Evolutionary conservation across 2,329 filamentous ascomycete species (phyloP).

Genomic region (Cytospora schulzeri): DNA sequence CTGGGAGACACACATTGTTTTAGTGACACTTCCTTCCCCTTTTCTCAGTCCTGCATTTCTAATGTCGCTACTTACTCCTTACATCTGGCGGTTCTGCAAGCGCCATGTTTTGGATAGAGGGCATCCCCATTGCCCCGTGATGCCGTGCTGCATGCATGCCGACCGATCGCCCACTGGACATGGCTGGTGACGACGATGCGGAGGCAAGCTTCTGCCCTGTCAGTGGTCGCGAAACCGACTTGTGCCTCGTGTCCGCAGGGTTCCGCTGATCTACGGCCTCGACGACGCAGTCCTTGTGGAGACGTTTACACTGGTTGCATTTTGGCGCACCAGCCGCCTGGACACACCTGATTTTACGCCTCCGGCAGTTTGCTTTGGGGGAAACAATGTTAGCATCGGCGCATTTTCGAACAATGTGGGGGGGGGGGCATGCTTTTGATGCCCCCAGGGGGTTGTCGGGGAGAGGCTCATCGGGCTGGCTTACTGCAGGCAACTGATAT

Average conservation of each 20-base stretch:
- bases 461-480: conserved; percentile 44
- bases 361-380: conserved; percentile 77
- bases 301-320: conserved; percentile 88
- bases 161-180: conserved; percentile 44
- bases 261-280: conserved; percentile 81
- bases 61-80: conserved; percentile 45
- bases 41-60: too few species aligned
- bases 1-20: conserved; percentile 13
- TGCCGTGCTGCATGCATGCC: conserved; percentile 45
- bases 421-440: not conserved
- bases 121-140: conserved; percentile 48
- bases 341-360: conserved; percentile 91
- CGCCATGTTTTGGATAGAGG: conserved; percentile 49
- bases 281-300: conserved; percentile 95
- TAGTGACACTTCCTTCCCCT: not conserved
- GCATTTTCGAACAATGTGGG: not conserved
- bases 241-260: conserved; percentile 47
- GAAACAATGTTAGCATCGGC: conserved; percentile 21
- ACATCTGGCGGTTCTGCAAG: conserved; percentile 39
- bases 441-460: not conserved
- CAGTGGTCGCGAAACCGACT: conserved; percentile 43
- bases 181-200: conserved; percentile 52
- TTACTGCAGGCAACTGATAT: conserved; percentile 95
- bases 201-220: conserved; percentile 46
- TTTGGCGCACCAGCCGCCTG: conserved; percentile 72